Conservation (phyloP, 108 stramenopile genomes). For the Cylindrotheca fusiformis region DNA sequence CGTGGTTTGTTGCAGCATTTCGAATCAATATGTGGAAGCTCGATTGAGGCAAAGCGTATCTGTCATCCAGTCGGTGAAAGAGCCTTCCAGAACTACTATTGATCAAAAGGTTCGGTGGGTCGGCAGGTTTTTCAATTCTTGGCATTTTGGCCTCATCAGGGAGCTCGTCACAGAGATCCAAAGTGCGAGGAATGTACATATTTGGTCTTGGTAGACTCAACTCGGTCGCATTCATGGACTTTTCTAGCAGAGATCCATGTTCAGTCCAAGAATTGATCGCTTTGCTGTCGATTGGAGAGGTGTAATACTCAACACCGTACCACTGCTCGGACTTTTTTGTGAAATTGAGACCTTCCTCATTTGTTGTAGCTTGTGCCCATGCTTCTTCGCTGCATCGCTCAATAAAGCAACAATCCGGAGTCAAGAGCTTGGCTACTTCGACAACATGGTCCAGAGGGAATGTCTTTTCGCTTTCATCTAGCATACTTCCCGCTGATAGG, state of each 20-base stretch:
- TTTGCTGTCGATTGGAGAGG: slow-evolving; percentile 39
- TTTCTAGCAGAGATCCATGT: not conserved
- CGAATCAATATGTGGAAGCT: slow-evolving; percentile 58
- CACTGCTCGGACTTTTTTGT: slow-evolving; percentile 63
- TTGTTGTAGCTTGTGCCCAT: slow-evolving; percentile 51
- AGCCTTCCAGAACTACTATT: slow-evolving; percentile 59
- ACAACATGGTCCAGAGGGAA: slow-evolving; percentile 48
- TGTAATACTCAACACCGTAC: slow-evolving; percentile 76
- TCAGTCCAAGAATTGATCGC: slow-evolving; percentile 33
- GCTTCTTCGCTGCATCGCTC: slow-evolving; percentile 78
- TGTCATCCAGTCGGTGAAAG: slow-evolving; percentile 83
- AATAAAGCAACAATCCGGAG: slow-evolving; percentile 68
- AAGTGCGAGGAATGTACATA: slow-evolving; percentile 67
- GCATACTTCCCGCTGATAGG: slow-evolving; percentile 66
- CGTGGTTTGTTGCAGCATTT: slow-evolving; percentile 51
- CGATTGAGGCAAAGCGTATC: slow-evolving; percentile 81
- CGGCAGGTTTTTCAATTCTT: slow-evolving; percentile 69
- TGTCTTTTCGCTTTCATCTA: slow-evolving; percentile 57
- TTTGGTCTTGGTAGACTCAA: slow-evolving; percentile 67
- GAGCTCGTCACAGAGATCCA: slow-evolving; percentile 69
- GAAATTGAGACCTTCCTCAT: slow-evolving; percentile 28
- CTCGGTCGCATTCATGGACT: slow-evolving; percentile 1
- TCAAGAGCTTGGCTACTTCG: slow-evolving; percentile 39
- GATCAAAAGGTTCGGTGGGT: slow-evolving; percentile 69
- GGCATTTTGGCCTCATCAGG: slow-evolving; percentile 68